A percentile compares a stretch with the other conserved stretches of the same genome.
phyloP scores from a whole-genome alignment of 2,329 filamentous ascomycete genomes.

The Alternaria infectoria region DNA sequence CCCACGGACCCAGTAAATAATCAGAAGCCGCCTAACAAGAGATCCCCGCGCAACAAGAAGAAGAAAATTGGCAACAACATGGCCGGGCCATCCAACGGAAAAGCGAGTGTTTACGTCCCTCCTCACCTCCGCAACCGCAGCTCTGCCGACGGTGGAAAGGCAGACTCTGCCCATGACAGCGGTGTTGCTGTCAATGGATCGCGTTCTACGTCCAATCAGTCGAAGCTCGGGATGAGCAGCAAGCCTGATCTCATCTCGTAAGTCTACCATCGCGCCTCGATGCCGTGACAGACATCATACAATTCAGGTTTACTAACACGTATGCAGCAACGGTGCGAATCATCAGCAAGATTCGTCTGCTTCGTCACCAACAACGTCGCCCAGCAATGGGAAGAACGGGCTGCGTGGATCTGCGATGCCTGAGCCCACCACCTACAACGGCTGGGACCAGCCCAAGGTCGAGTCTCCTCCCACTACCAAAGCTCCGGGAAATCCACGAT shows the following conservation, averaged over 20 bases:
- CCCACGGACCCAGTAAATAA: background rate
- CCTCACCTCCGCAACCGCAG: slow-evolving; percentile 31
- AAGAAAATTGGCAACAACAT: slow-evolving; percentile 6
- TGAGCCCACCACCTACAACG: slow-evolving; percentile 8
- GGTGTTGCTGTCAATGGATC: background rate
- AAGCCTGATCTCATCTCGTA: slow-evolving; percentile 13
- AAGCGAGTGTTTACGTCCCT: slow-evolving; percentile 24
- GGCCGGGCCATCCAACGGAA: background rate
- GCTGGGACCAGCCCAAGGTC: slow-evolving; percentile 17
- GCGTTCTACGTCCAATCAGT: slow-evolving; percentile 9
- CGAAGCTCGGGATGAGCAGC: background rate
- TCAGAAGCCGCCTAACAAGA: background rate
- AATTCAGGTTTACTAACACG: background rate
- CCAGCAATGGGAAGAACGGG: background rate
- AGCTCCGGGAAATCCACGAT: slow-evolving; percentile 18
- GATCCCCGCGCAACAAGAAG: background rate
- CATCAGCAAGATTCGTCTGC: background rate
- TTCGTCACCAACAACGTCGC: slow-evolving; percentile 6
- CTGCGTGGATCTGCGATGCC: slow-evolving; percentile 18
- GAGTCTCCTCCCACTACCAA: background rate
- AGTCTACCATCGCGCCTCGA: slow-evolving; percentile 4
- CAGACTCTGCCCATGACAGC: slow-evolving; percentile 4
- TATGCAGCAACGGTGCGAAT: background rate
- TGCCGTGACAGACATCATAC: background rate
- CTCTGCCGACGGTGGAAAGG: background rate